Conservation (phyloP, 805 yeast species). For the Sugiyamaella marilandica region DNA sequence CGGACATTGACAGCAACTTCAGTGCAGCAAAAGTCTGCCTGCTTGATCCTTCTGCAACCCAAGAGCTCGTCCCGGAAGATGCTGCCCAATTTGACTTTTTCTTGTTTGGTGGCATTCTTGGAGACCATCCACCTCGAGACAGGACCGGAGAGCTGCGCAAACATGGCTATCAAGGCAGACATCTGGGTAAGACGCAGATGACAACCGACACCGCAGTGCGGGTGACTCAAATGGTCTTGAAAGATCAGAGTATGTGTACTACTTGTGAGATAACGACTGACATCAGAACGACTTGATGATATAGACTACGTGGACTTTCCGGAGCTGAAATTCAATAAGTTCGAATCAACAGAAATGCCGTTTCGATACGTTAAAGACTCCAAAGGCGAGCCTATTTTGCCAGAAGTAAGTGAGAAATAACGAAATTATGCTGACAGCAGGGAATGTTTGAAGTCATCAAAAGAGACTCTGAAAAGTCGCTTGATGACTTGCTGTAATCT, state of each 20-base stretch:
- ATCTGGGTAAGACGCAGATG: constrained; percentile 88
- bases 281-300: constrained; percentile 49
- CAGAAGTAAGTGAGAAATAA: constrained; percentile 46
- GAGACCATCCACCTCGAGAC: constrained; percentile 83
- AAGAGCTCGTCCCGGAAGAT: constrained; percentile 72
- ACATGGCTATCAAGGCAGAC: constrained; percentile 81
- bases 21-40: constrained; percentile 59
- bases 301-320: constrained; percentile 90
- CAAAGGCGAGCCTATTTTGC: constrained; percentile 70
- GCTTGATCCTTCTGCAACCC: constrained; percentile 80
- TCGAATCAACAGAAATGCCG: constrained; percentile 97
- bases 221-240: constrained; percentile 78
- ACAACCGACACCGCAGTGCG: constrained; percentile 97
- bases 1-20: constrained; percentile 34
- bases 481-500: constrained; percentile 27
- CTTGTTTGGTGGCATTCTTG: constrained; percentile 93
- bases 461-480: constrained; percentile 76
- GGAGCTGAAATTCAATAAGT: constrained; percentile 78
- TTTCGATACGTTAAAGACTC: constrained; percentile 75
- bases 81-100: constrained; percentile 68
- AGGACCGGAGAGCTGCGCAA: constrained; percentile 87
- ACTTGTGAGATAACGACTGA: background rate
- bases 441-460: constrained; percentile 88
- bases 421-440: constrained; percentile 5
- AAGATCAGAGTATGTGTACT: constrained; percentile 37